These are phyloP conservation scores for Ganoderma boninense DNA, from an alignment of 1,284 basidiomycete genomes.

Conservation along the genomic window DNA sequence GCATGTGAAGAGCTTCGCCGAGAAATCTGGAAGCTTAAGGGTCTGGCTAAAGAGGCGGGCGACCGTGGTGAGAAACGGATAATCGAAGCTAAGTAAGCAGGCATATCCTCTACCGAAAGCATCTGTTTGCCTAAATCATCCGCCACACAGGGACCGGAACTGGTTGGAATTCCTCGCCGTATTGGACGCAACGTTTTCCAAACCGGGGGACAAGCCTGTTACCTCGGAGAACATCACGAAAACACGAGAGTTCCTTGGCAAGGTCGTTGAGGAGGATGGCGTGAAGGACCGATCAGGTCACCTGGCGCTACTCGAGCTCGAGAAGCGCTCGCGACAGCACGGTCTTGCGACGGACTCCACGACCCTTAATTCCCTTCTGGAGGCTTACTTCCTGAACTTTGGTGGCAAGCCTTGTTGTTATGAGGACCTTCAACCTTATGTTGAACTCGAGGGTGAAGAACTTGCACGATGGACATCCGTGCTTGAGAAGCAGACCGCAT, in stretches of 20 bases:
- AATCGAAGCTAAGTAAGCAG: conserved; percentile 61
- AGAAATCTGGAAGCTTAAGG: conserved; percentile 68
- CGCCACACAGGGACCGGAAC: conserved; percentile 73
- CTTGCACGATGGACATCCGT: conserved; percentile 63
- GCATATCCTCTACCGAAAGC: conserved; percentile 5
- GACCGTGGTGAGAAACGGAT: conserved; percentile 64
- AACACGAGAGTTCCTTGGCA: conserved; percentile 61
- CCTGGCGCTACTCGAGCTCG: conserved; percentile 77
- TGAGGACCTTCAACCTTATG: conserved; percentile 82
- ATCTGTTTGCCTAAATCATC: conserved; percentile 30
- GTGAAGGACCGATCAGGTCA: conserved; percentile 74
- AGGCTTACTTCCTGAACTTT: conserved; percentile 76
- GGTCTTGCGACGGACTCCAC: conserved; percentile 55
- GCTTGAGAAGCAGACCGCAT: conserved; percentile 54
- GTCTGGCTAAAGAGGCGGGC: conserved; percentile 66
- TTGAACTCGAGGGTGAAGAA: conserved; percentile 56
- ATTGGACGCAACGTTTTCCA: conserved; percentile 69
- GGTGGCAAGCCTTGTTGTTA: conserved; percentile 86
- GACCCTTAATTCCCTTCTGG: conserved; percentile 56
- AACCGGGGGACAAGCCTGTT: conserved; percentile 44
- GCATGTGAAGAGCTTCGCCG: conserved; percentile 78
- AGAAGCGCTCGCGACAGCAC: conserved; percentile 60
- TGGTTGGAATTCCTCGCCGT: conserved; percentile 85
- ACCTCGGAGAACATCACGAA: conserved; percentile 51
- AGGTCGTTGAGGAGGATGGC: conserved; percentile 69